phyloP scores from a whole-genome alignment of 306 rosid species.

The Hippophae rhamnoides region DNA sequence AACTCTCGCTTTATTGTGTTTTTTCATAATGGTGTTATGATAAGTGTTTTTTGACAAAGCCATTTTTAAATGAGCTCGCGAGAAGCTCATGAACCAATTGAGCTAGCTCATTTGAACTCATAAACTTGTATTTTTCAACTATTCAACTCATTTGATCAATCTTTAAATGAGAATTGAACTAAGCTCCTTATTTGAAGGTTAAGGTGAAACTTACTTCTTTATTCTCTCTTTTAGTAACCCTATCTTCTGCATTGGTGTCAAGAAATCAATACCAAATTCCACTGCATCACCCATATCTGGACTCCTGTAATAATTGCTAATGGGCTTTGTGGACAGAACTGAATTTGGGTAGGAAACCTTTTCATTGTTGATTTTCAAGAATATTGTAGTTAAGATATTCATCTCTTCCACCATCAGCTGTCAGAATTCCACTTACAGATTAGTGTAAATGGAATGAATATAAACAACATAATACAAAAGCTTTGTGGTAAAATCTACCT shows the following conservation, averaged over 20 bases:
- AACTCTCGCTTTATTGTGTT: no score
- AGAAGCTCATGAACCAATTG: no score
- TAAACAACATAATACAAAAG: constrained; percentile 2
- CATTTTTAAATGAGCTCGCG: no score
- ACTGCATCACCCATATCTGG: constrained; percentile 63
- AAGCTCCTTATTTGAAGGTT: neutral
- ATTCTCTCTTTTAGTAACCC: constrained; percentile 52
- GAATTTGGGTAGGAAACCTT: constrained; percentile 87
- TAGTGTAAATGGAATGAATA: constrained; percentile 10
- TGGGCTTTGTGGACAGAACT: constrained; percentile 68
- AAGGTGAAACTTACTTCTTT: constrained; percentile 34
- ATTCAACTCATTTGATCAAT: neutral
- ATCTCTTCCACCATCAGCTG: constrained; percentile 93
- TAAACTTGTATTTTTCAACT: neutral
- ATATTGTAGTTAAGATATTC: constrained; percentile 81
- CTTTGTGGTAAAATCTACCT: constrained; percentile 35
- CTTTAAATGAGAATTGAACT: neutral
- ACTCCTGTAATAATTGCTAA: constrained; percentile 82
- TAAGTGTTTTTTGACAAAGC: no score
- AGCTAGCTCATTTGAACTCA: no score
- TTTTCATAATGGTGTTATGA: no score
- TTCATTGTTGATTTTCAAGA: constrained; percentile 74
- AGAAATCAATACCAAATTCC: constrained; percentile 59
- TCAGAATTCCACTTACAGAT: constrained; percentile 8
- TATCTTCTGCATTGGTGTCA: constrained; percentile 60